Evolutionary conservation across 768 basidiomycete species (phyloP).

Genomic region (Agrocybe pediades): DNA sequence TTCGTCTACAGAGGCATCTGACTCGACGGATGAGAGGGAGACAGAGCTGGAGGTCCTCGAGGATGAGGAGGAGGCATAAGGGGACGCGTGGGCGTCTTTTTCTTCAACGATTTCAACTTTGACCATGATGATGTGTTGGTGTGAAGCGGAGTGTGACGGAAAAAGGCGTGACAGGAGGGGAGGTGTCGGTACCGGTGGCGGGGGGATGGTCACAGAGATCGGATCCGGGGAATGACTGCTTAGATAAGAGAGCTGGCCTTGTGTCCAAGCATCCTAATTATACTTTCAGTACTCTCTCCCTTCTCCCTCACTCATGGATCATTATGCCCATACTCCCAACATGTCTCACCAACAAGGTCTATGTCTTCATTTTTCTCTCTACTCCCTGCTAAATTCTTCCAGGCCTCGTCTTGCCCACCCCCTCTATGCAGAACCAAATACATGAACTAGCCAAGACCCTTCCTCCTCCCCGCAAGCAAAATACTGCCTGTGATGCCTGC

Average conservation of each 20-base stretch:
- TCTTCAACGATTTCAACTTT: conserved; percentile 90
- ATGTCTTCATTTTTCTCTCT: conserved; percentile 13
- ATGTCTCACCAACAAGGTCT: conserved; percentile 38
- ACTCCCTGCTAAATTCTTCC: conserved; percentile 16
- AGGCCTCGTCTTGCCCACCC: conserved; percentile 67
- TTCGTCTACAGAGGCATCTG: conserved; percentile 74
- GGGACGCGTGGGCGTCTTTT: conserved; percentile 71
- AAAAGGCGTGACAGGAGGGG: conserved; percentile 18
- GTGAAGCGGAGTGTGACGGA: conserved; percentile 24
- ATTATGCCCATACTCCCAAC: conserved; percentile 17
- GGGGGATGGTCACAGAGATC: conserved; percentile 17
- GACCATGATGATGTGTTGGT: conserved; percentile 63
- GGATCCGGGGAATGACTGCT: conserved; percentile 24
- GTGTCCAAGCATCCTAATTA: conserved; percentile 33
- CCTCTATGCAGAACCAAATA: conserved; percentile 77
- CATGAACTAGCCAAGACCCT: conserved; percentile 80
- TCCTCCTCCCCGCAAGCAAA: conserved; percentile 88
- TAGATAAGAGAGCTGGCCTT: conserved; percentile 24
- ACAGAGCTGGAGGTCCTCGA: conserved; percentile 71
- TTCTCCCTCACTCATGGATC: too few species aligned
- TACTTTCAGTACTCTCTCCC: conserved; percentile 34
- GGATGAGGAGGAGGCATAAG: conserved; percentile 75
- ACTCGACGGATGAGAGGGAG: conserved; percentile 81
- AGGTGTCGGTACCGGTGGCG: conserved; percentile 24
- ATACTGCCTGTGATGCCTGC: conserved; percentile 93